phyloP scores from a whole-genome alignment of 2,329 filamentous ascomycete genomes.

The Cladosporium oxysporum region DNA sequence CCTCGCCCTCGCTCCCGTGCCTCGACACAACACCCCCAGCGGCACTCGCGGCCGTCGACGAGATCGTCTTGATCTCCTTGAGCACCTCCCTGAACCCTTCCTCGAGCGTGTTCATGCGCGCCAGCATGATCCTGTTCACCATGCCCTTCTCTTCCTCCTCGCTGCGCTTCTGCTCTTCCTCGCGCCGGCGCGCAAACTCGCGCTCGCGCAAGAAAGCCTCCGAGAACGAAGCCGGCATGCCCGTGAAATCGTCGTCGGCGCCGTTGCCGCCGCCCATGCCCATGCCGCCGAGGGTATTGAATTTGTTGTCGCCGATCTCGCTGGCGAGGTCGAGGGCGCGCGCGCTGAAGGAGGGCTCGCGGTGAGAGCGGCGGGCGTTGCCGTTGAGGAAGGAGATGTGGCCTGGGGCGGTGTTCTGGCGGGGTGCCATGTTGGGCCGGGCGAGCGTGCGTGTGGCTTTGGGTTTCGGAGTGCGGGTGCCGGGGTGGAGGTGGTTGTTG shows the following conservation, averaged over 20 bases:
- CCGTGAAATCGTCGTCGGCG: conserved; percentile 20
- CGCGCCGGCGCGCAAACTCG: conserved; percentile 51
- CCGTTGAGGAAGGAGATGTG: conserved; percentile 29
- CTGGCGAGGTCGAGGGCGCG: conserved; percentile 68
- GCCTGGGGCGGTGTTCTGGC: conserved; percentile 32
- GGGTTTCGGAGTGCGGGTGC: conserved; percentile 43
- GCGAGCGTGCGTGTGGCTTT: conserved; percentile 42
- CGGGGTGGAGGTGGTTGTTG: background rate
- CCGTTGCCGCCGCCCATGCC: conserved; percentile 54
- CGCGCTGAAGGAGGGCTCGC: conserved; percentile 65
- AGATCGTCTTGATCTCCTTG: conserved; percentile 39
- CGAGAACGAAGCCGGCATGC: conserved; percentile 39
- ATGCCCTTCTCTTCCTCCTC: conserved; percentile 65
- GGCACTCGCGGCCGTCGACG: conserved; percentile 23
- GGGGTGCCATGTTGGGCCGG: conserved; percentile 13
- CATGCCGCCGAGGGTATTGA: conserved; percentile 63
- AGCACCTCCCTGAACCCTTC: conserved; percentile 77
- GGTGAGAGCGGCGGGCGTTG: conserved; percentile 35
- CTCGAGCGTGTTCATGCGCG: conserved; percentile 89
- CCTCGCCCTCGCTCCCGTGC: conserved; percentile 34
- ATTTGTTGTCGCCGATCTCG: conserved; percentile 64
- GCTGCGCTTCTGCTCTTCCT: conserved; percentile 38
- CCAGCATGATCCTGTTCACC: conserved; percentile 77
- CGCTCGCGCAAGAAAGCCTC: conserved; percentile 55
- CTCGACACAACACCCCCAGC: conserved; percentile 2